These are phyloP conservation scores for Grigorovia humatica DNA, from an alignment of 805 yeast genomes.

Conservation along the genomic window DNA sequence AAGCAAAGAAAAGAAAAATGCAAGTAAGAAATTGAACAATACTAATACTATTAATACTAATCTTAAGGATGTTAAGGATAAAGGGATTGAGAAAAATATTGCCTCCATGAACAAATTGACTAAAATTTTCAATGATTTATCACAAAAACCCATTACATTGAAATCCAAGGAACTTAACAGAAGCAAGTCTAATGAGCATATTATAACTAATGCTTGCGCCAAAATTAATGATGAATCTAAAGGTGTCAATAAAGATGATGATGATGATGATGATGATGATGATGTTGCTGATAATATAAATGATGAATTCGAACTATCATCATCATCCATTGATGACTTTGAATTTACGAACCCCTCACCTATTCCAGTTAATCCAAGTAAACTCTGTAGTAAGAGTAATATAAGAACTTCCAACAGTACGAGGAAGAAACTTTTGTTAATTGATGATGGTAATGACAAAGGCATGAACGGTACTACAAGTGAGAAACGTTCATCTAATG, in stretches of 20 bases:
- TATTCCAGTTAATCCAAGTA: conserved; percentile 13
- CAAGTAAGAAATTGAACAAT: not conserved
- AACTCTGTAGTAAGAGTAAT: conserved; percentile 4
- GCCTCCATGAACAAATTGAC: not conserved
- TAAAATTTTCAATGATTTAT: not conserved
- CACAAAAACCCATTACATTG: not conserved
- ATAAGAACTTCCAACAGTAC: conserved; percentile 5
- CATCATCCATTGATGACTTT: conserved; percentile 24
- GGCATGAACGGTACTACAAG: not conserved
- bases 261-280: not conserved
- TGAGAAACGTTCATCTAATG: not conserved
- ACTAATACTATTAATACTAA: no score
- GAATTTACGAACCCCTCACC: conserved; percentile 27
- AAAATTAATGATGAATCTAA: no score
- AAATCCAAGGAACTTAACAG: not conserved
- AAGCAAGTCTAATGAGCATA: no score
- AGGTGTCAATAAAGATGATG: not conserved
- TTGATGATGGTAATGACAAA: conserved; percentile 22
- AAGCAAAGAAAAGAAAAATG: not conserved
- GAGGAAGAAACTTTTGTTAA: conserved; percentile 23
- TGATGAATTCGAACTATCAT: conserved; percentile 27
- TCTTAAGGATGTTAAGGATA: not conserved
- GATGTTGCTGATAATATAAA: not conserved
- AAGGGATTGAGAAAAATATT: no score
- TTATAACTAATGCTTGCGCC: no score